Percentiles rank a stretch among this genome's conserved stretches.
Conservation (phyloP, 306 rosid genomes). For the Carpinus fangiana region DNA sequence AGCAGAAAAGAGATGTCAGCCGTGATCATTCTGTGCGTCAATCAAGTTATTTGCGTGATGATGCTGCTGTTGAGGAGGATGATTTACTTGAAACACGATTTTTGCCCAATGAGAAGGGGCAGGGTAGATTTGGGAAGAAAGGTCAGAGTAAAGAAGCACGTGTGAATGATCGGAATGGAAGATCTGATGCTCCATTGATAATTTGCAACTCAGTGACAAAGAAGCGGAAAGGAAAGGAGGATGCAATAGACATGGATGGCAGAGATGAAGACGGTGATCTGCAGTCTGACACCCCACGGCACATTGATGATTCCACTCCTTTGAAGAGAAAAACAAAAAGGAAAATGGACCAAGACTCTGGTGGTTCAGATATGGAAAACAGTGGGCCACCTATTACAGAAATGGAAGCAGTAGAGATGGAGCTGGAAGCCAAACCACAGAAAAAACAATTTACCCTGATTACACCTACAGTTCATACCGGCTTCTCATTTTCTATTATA, state of each 20-base stretch:
- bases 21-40: conserved; percentile 42
- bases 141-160: conserved; percentile 47
- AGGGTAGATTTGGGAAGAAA: conserved; percentile 51
- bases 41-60: conserved; percentile 44
- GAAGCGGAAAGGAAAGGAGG: conserved; percentile 73
- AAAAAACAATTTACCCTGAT: conserved; percentile 75
- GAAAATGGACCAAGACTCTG: conserved; percentile 58
- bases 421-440: conserved; percentile 82
- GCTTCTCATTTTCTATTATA: conserved; percentile 88
- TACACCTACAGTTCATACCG: conserved; percentile 91
- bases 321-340: conserved; percentile 69
- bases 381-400: conserved; percentile 55
- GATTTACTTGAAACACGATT: conserved; percentile 48
- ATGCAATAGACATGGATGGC: conserved; percentile 36
- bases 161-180: conserved; percentile 46
- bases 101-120: conserved; percentile 48
- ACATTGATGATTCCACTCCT: conserved; percentile 43
- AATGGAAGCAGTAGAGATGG: conserved; percentile 55
- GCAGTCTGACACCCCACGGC: conserved; percentile 39
- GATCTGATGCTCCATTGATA: conserved; percentile 63
- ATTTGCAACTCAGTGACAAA: conserved; percentile 62
- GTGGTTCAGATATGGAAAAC: conserved; percentile 59
- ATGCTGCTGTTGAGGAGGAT: conserved; percentile 57
- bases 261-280: conserved; percentile 53
- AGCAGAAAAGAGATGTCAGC: conserved; percentile 54